Evolutionary conservation across 2,329 filamentous ascomycete species (phyloP), one percentile per base, ranked within the genome.

Genomic region (Fusarium nodosum): DNA sequence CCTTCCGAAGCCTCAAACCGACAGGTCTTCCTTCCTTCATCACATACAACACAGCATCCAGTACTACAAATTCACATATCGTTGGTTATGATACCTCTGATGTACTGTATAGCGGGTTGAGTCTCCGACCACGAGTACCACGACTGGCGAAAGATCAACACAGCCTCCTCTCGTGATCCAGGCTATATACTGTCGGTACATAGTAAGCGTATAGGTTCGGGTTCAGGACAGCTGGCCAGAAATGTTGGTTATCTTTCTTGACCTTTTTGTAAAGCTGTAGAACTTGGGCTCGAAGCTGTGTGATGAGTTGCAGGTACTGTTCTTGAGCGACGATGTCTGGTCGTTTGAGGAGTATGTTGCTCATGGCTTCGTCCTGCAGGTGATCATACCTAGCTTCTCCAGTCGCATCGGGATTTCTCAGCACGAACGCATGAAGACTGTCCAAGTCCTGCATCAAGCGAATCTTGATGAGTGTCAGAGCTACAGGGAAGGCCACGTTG

Each of bases 41-140:
- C 36, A 7, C 2, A 8, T 36, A 20, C 36, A 13, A 13, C 36
- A 8, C n/a, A 13, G 13, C n/a, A 20, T 20, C 11, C 1, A 20
- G 10, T 5, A 4, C 4, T 11, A 39, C 4, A 6, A 4, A 1
- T 20, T 53, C 15, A 53, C 22, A 2, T 57, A 16, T 52, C 39
- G 4, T 24, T n/a, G 0, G 4, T 34, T 0, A 64, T 60, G 6
- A 60, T 1, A 1, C 18, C 50, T 4, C 54, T 56, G 2, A 68
- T 60, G 4, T 36, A 56, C 9, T 16, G n/a, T 36, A 65, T 60
- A 1, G 59, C 59, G 7, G 31, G 11, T 26, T 64, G 54, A 5
- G 54, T 68, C 26, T 65, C 65, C 4, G 64, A 47, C 50, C 50
- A 68, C 5, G 54, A 68, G 2, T 68, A 64, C 64, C 59, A 64